Base-by-base conservation (phyloP, 768 basidiomycete species). In the Tylopilus intermedius region DNA sequence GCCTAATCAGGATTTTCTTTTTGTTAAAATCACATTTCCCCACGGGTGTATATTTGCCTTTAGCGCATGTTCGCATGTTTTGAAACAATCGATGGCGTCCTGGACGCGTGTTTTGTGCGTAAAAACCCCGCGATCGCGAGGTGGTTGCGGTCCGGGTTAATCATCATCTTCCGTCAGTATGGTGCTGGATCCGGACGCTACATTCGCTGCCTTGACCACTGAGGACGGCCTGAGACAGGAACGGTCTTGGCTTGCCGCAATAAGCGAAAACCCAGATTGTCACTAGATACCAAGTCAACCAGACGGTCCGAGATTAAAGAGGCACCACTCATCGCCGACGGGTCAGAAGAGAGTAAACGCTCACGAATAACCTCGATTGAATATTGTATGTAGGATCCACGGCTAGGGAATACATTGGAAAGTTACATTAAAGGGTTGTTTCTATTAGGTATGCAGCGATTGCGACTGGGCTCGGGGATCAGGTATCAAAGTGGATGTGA, bases 381-480 rank as follows among this genome's bases (percentile, higher is more conserved):
- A 37, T 62, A 66, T 55, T 53, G 58, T 63, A 66, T 46, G 50
- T 58, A 53, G 44, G 53, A 53, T 55, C 54, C 54, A 45, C 39
- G 53, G 50, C 53, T 61, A 61, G 33, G 51, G 59, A 57, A 57
- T 67, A 66, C 63, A 67, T 15, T 51, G 49, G 52, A 65, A 50
- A 18, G 35, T 49, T 62, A 58, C 61, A 62, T 58, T 65, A 57
- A 65, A 55, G 43, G 29, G 53, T 27, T 54, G 63, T 54, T 57
- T 65, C 65, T 67, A 64, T 35, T 66, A 58, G 47, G 51, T 48
- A 64, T 65, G 64, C 55, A 45, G 55, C 55, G 55, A 59, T 59
- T 60, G 62, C 9, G 53, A 59, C 51, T 45, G 46, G 49, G 35
- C 47, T 24, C 39, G 50, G 40, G 49, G 59, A 47, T 56, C 50